phyloP scores from a whole-genome alignment of 1,284 basidiomycete genomes.

The Ustilago crameri region DNA sequence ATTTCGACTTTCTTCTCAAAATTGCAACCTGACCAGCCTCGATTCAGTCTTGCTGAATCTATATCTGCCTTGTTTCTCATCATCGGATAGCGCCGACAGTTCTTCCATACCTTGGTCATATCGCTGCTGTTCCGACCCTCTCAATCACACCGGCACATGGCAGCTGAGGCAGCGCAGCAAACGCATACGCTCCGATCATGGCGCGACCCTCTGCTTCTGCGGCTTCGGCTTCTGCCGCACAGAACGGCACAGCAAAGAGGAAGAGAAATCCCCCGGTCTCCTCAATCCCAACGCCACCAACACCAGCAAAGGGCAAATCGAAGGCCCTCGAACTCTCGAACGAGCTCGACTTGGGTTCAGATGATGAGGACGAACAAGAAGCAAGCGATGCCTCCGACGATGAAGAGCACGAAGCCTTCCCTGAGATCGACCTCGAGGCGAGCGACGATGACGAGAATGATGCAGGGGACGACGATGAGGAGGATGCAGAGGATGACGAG shows the following conservation, averaged over 20 bases:
- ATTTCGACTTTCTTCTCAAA: slow-evolving; percentile 10
- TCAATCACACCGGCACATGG: not conserved
- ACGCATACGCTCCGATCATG: slow-evolving; percentile 11
- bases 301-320: slow-evolving; percentile 17
- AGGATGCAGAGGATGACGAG: slow-evolving; percentile 46
- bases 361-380: slow-evolving; percentile 51
- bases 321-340: slow-evolving; percentile 27
- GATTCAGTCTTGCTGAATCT: not conserved
- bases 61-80: too few species aligned
- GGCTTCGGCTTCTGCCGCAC: slow-evolving; percentile 24
- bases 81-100: not conserved
- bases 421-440: slow-evolving; percentile 70
- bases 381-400: slow-evolving; percentile 23
- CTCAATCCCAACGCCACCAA: slow-evolving; percentile 4
- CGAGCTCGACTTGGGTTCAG: slow-evolving; percentile 38
- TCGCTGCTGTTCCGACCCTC: not conserved
- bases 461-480: slow-evolving; percentile 33
- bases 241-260: slow-evolving; percentile 41
- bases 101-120: not conserved
- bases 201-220: slow-evolving; percentile 29
- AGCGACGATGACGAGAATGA: slow-evolving; percentile 67
- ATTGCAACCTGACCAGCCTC: slow-evolving; percentile 7
- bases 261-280: slow-evolving; percentile 31
- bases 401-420: slow-evolving; percentile 69
- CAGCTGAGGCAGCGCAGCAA: slow-evolving; percentile 8